phyloP scores from a whole-genome alignment of 2,329 filamentous ascomycete species.

The Zymoseptoria ardabiliae region DNA sequence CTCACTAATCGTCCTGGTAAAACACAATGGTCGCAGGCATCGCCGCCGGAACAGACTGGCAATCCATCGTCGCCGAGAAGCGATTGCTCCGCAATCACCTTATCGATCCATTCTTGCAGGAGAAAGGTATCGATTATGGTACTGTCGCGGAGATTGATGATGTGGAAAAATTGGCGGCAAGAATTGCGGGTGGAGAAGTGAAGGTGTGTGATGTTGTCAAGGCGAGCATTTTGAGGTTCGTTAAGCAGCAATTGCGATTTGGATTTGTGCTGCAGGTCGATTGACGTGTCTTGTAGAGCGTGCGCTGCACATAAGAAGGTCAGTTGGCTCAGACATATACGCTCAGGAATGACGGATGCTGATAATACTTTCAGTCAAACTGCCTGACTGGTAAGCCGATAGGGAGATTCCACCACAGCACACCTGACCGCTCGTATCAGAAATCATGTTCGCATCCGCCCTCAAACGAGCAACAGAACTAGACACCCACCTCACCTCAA shows the following conservation, averaged over 20 bases:
- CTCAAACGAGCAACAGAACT: constrained; percentile 41
- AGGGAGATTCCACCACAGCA: neutral
- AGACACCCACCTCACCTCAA: constrained; percentile 45
- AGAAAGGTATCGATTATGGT: neutral
- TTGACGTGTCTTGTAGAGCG: constrained; percentile 6
- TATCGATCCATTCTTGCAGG: neutral
- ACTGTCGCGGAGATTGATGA: constrained; percentile 4
- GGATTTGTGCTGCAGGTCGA: neutral
- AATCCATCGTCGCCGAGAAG: neutral
- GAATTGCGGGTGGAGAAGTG: constrained; percentile 5
- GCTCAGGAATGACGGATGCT: no score
- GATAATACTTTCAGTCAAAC: no score
- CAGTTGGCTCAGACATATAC: neutral
- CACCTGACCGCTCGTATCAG: constrained; percentile 33
- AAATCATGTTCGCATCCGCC: constrained; percentile 50
- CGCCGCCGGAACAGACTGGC: neutral
- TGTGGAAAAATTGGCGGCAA: constrained; percentile 3
- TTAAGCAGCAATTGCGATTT: neutral
- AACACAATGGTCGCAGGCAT: neutral
- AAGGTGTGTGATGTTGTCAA: constrained; percentile 6
- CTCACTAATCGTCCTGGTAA: neutral
- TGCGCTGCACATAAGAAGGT: constrained; percentile 15
- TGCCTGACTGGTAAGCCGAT: constrained; percentile 51
- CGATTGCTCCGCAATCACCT: neutral
- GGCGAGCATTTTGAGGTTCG: constrained; percentile 15